Evolutionary conservation across 2,329 filamentous ascomycete genomes (phyloP).

Genomic region (Paracorniculantispora psalliotae): DNA sequence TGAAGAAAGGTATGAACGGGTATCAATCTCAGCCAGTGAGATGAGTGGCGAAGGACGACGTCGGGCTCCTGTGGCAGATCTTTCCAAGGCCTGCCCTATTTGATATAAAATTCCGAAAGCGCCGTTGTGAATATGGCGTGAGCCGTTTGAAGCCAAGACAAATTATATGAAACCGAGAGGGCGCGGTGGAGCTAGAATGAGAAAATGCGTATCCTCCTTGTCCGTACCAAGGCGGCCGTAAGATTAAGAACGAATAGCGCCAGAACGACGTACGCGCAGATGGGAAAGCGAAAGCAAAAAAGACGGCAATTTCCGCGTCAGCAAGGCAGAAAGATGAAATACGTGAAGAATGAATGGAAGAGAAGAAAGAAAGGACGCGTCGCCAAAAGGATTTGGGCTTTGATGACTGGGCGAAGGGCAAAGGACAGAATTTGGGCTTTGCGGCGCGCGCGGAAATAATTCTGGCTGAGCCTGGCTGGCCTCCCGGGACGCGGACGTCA

Average conservation of each 20-base stretch:
- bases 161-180: constrained; percentile 1
- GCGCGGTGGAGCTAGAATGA: neutral
- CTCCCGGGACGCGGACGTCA: neutral
- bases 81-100: neutral
- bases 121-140: neutral
- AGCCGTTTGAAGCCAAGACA: neutral
- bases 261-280: neutral
- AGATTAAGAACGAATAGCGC: neutral
- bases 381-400: neutral
- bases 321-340: neutral
- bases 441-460: neutral
- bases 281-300: neutral
- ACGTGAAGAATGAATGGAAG: constrained; percentile 3
- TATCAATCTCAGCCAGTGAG: constrained; percentile 1
- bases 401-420: neutral
- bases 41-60: neutral
- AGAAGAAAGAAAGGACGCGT: neutral
- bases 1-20: neutral
- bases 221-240: neutral
- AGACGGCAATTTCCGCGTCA: neutral
- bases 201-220: neutral
- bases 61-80: neutral
- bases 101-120: neutral
- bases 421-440: constrained; percentile 8
- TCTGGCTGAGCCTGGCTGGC: neutral